phyloP scores from a whole-genome alignment of 2,329 filamentous ascomycete species.

The Aspergillus puulaauensis region DNA sequence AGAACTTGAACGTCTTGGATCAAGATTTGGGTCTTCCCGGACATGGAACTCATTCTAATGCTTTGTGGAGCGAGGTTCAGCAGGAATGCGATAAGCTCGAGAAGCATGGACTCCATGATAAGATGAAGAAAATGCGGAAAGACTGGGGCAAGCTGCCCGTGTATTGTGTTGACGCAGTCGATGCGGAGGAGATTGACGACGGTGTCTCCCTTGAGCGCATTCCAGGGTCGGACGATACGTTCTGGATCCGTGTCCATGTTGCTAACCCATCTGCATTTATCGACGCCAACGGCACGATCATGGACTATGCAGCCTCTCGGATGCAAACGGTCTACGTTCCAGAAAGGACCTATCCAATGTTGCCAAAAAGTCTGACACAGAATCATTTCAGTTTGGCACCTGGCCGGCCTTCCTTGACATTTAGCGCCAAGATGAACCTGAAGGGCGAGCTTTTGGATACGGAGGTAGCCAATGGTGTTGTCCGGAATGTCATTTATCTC shows the following conservation, averaged over 20 bases:
- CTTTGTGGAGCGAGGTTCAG: constrained; percentile 31
- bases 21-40: constrained; percentile 54
- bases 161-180: constrained; percentile 59
- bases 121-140: constrained; percentile 56
- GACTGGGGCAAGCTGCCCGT: constrained; percentile 59
- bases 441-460: constrained; percentile 55
- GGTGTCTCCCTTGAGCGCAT: constrained; percentile 59
- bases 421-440: constrained; percentile 56
- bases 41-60: constrained; percentile 33
- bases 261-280: constrained; percentile 66
- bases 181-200: constrained; percentile 62
- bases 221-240: constrained; percentile 42
- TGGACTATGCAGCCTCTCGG: constrained; percentile 56
- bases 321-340: constrained; percentile 55
- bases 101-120: constrained; percentile 46
- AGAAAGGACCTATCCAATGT: constrained; percentile 57
- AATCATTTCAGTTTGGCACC: constrained; percentile 54
- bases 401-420: constrained; percentile 59
- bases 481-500: constrained; percentile 56
- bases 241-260: constrained; percentile 63
- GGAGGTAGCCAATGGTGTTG: constrained; percentile 53
- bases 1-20: constrained; percentile 54
- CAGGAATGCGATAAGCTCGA: constrained; percentile 25
- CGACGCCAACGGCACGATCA: constrained; percentile 49
- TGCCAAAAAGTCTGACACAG: constrained; percentile 52